Evolutionary conservation across 495 filamentous ascomycete genomes (phyloP).

Genomic region (Trichocladium antarcticum): DNA sequence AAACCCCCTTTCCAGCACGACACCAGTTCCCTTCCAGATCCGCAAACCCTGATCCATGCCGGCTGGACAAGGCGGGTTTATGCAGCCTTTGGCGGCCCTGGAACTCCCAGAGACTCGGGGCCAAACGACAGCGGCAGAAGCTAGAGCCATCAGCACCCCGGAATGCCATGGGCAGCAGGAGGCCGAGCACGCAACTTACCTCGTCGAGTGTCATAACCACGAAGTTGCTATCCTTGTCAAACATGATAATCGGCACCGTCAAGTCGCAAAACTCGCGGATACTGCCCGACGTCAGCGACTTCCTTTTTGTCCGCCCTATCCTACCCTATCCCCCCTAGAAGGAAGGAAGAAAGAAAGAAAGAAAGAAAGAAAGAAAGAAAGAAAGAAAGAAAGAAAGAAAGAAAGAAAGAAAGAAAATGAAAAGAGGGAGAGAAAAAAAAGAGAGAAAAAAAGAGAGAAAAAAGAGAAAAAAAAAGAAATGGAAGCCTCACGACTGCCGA

Average conservation of each 20-base stretch:
- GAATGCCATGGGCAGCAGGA: background rate
- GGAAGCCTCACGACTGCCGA: constrained; percentile 42
- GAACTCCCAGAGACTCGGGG: constrained; percentile 41
- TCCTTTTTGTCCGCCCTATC: background rate
- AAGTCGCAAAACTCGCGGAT: constrained; percentile 68
- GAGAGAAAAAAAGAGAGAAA: background rate
- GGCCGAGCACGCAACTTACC: constrained; percentile 37
- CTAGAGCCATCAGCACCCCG: constrained; percentile 24
- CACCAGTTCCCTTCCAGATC: background rate
- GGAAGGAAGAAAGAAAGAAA: background rate
- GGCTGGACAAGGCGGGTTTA: too few species aligned
- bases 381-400: background rate
- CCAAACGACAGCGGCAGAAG: constrained; percentile 65
- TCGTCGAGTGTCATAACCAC: constrained; percentile 62
- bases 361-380: background rate
- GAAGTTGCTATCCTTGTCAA: constrained; percentile 59
- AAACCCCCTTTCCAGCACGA: background rate
- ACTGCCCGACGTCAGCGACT: background rate
- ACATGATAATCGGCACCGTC: constrained; percentile 78
- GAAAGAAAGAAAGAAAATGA: background rate
- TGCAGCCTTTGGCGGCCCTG: constrained; percentile 3
- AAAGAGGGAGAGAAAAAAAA: background rate
- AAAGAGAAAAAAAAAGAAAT: background rate
- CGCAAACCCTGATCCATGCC: background rate
- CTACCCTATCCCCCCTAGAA: background rate